Evolutionary conservation across 1,284 basidiomycete genomes (phyloP).

Genomic region (Ceratobasidium sp.): DNA sequence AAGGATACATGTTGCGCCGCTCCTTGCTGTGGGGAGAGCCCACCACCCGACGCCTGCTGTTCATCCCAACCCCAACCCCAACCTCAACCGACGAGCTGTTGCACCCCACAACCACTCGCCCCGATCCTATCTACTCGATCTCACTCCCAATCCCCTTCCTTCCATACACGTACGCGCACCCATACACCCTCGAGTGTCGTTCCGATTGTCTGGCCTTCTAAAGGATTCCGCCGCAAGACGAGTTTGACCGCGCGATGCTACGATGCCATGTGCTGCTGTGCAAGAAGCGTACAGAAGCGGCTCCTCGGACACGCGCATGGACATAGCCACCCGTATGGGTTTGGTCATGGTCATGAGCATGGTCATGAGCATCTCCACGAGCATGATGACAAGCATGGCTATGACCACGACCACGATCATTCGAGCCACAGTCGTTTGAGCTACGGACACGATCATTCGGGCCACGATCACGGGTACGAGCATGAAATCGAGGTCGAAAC

Average conservation of each 20-base stretch:
- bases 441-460: neutral
- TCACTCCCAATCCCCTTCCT: neutral
- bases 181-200: neutral
- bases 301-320: neutral
- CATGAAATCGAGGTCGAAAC: constrained; percentile 7
- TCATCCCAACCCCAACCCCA: constrained; percentile 4
- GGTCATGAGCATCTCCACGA: constrained; percentile 4
- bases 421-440: too few species aligned
- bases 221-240: constrained; percentile 7
- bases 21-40: constrained; percentile 1
- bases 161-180: neutral
- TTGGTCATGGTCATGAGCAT: constrained; percentile 8
- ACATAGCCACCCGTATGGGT: constrained; percentile 22
- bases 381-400: constrained; percentile 2
- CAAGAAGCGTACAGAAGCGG: constrained; percentile 30
- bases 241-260: constrained; percentile 37
- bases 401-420: constrained; percentile 18
- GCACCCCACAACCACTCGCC: constrained; percentile 13
- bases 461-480: constrained; percentile 11
- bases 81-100: neutral
- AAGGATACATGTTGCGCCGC: neutral
- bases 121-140: neutral
- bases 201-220: neutral
- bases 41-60: neutral
- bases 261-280: constrained; percentile 37